phyloP scores from a whole-genome alignment of 306 rosid genomes.

The Arachis hypogaea region DNA sequence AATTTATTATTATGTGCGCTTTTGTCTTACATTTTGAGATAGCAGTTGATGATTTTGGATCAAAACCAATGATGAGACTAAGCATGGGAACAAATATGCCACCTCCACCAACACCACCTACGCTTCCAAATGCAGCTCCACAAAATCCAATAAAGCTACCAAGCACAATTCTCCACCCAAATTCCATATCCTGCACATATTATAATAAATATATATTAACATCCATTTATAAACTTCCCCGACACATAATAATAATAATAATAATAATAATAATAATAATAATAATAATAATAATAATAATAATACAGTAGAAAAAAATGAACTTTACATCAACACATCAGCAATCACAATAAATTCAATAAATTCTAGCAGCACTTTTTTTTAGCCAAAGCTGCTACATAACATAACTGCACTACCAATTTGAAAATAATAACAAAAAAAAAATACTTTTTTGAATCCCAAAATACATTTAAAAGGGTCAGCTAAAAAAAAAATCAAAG shows the following conservation, averaged over 20 bases:
- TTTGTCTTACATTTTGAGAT: constrained; percentile 81
- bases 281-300: no score
- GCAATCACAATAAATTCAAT: neutral
- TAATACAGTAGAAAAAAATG: neutral
- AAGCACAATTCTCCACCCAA: constrained; percentile 79
- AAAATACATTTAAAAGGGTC: neutral
- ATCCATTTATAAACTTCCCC: constrained; percentile 15
- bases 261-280: neutral
- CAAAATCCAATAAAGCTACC: constrained; percentile 76
- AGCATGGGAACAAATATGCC: constrained; percentile 99
- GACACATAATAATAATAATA: neutral
- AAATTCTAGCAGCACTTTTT: neutral
- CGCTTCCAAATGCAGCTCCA: constrained; percentile 96
- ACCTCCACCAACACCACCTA: constrained; percentile 98
- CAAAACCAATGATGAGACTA: constrained; percentile 81
- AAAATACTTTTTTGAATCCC: neutral
- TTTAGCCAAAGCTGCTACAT: neutral
- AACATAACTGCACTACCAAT: no score
- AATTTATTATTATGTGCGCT: neutral
- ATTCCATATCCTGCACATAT: constrained; percentile 69
- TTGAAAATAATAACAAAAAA: no score
- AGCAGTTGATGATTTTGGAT: constrained; percentile 91
- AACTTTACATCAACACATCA: neutral
- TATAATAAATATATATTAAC: neutral
- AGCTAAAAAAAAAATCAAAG: neutral